Base-by-base conservation (phyloP, 2,329 filamentous ascomycete species). In the Helminthosporium solani region DNA sequence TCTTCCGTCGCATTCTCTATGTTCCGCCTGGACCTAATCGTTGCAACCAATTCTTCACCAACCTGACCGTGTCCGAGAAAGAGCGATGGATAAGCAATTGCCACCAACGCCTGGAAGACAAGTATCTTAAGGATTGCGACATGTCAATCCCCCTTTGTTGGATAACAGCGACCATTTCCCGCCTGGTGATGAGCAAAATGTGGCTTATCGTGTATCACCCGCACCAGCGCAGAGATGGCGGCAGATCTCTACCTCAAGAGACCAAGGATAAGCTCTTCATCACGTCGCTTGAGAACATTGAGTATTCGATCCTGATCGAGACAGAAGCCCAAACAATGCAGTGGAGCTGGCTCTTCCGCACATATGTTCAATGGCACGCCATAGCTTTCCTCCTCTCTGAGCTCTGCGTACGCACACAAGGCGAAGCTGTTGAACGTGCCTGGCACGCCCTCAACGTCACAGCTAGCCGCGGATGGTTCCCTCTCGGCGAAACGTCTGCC, bases 141-240 rank as follows among this genome's bases (percentile, higher is more conserved):
- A 77, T 78, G 53, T 73, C 75, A 0, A 70, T 82, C 1, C 81
- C 81, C 7, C 70, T 88, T 1, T 83, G 83, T 52, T 88, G 85
- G 84, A 80, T 87, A 20, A 80, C 80, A 7, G 83, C 82, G 3
- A 86, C 86, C 21, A 76, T 88, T 19, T 79, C 82, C 2, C 81
- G 86, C 8, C 75, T 92, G 25, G 83, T 91, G 51, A 81, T 90
- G 71, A 84, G 84, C 42, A 92, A 90, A 69, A 83, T 90, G 75
- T 88, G 85, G 73, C 76, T 94, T 28, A 79, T 90, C 49, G 79
- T 89, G 2, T 87, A 92, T 59, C 84, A 92, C 56, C 87, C 87
- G 0, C 78, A 86, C 58, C 82, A 87, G 25, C 80, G 83, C 41
- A 77, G 78, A 27, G 79, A 82, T 20, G 75, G 78, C 8, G 77